Evolutionary conservation across 208 protist genomes (phyloP).

Genomic region (Herpetomonas tarakana): DNA sequence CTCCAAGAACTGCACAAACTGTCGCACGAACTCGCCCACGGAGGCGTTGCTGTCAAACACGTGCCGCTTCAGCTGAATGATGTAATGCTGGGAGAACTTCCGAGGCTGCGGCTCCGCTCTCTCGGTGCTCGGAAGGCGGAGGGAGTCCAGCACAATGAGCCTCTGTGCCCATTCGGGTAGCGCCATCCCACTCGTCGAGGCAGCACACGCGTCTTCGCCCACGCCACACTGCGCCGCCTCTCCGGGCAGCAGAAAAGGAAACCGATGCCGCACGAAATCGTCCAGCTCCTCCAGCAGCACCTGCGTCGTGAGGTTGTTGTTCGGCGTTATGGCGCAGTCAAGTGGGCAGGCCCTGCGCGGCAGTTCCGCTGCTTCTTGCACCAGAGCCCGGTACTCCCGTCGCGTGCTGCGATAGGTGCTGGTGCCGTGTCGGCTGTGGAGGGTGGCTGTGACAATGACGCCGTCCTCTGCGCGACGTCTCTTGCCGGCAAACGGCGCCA

Average conservation of each 20-base stretch:
- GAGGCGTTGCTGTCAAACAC: conserved; percentile 46
- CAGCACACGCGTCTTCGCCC: too few relatives aligned
- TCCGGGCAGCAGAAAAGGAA: conserved; percentile 35
- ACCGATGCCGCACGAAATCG: conserved; percentile 29
- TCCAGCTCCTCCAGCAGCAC: conserved; percentile 45
- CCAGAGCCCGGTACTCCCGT: conserved; percentile 15
- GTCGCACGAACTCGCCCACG: conserved; percentile 51
- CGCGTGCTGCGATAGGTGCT: neutral
- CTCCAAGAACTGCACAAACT: conserved; percentile 60
- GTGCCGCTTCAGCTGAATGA: conserved; percentile 49
- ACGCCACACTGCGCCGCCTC: too few relatives aligned
- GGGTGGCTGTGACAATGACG: neutral
- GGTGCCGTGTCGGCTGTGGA: neutral
- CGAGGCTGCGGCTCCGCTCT: neutral
- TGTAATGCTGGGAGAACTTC: conserved; percentile 88
- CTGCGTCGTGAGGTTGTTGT: conserved; percentile 33
- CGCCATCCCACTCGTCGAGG: too few relatives aligned
- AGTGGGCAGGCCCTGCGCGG: conserved; percentile 36
- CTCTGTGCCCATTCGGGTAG: conserved; percentile 11
- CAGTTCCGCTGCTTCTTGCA: neutral
- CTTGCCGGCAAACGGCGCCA: neutral
- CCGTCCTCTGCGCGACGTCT: neutral
- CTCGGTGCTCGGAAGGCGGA: conserved; percentile 3
- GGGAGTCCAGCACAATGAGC: conserved; percentile 53
- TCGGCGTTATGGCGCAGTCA: conserved; percentile 37